Base-by-base conservation (phyloP, 768 basidiomycete species). In the Leccinum variicolor region DNA sequence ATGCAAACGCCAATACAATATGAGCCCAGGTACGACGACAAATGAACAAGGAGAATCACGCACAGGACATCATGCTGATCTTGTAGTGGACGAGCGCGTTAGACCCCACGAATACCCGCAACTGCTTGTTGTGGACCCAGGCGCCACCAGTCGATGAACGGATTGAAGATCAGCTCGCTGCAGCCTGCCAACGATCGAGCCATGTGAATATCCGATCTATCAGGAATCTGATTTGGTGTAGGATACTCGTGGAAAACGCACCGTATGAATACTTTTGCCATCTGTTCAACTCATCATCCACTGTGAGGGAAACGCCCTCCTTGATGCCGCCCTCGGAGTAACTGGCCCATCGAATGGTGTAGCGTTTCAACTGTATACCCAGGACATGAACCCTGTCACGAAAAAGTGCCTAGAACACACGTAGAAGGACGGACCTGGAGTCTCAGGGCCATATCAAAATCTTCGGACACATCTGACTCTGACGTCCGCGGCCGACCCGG, bases 191-290 rank as follows among this genome's bases (percentile, higher is more conserved):
- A 7, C 6, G 4, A 19, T 6, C 41, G 41, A 21, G 31, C 19
- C 46, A 29, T 83, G 67, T 84, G 19, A 57, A 19, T 17, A 43
- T 21, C 56, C 46, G 77, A 73, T 13, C 6, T 6, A 5, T 6
- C 19, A 15, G 4, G 6, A 69, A 66, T 78, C 80, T 23, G 65
- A 76, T 76, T 23, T 76, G 76, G 10, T 19, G 41, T 43, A 43
- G 2, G 19, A 43, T 43, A 17, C 19, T 43, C n/a, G 41, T 19
- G 41, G 41, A 13, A 43, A 36, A 60, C 71, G 64, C 9, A 66
- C 87, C 89, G 71, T 90, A 91, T 0, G 88, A 77, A 61, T 91
- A 92, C 66, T 95, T 96, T 60, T 94, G 91, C 94, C 94, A 97
- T 7, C 94, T 71, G 67, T 94, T 94, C n/a, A 97, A 73, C 67